These are phyloP conservation scores for Capronia epimyces DNA, from an alignment of 2,329 filamentous ascomycete genomes.

Conservation along the genomic window DNA sequence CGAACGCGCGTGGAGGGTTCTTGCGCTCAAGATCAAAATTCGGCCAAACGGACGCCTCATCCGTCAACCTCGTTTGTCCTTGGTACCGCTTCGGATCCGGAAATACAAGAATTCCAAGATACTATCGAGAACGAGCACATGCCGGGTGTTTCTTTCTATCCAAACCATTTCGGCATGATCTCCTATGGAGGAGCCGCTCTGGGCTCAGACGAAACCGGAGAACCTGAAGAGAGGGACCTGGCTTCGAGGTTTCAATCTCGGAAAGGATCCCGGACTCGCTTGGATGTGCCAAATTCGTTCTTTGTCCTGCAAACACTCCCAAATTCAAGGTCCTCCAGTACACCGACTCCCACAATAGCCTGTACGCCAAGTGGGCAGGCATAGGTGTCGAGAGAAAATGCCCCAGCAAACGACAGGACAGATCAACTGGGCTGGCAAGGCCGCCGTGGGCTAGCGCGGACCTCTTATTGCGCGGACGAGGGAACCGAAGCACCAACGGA, in stretches of 20 bases:
- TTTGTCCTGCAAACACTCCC: slow-evolving; percentile 4
- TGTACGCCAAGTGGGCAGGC: not conserved
- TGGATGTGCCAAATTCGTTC: slow-evolving; percentile 13
- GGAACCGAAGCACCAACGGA: too few species aligned
- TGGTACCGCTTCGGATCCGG: slow-evolving; percentile 3
- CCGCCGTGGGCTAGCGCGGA: too few species aligned
- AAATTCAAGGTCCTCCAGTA: not conserved
- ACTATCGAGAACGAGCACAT: not conserved
- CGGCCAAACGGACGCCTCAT: not conserved
- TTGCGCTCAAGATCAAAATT: not conserved
- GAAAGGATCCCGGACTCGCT: slow-evolving; percentile 4
- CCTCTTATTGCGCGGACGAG: too few species aligned
- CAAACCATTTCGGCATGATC: slow-evolving; percentile 21
- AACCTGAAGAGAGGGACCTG: not conserved
- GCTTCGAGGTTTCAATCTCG: not conserved
- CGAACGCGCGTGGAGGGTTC: not conserved
- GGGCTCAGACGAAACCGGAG: not conserved
- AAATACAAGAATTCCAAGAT: not conserved
- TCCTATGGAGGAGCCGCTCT: slow-evolving; percentile 14
- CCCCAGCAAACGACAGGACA: too few species aligned
- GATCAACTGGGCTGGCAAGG: too few species aligned
- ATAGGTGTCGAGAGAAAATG: too few species aligned
- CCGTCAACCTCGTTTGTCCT: not conserved
- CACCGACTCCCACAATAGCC: too few species aligned
- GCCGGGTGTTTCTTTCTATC: slow-evolving; percentile 10